phyloP scores from a whole-genome alignment of 306 rosid genomes.

The Dalbergia cultrata region DNA sequence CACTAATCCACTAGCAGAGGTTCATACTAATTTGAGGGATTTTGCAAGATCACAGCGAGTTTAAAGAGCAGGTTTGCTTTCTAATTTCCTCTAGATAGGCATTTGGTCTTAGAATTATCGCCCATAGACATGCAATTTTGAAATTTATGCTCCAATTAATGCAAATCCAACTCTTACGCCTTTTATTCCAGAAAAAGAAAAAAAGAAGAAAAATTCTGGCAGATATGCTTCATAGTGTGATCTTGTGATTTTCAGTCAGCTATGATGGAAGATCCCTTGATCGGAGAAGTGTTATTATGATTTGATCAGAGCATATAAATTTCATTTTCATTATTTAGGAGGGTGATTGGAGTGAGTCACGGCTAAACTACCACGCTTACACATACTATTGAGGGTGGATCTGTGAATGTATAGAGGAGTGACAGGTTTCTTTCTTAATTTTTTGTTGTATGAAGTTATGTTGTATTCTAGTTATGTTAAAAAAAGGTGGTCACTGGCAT shows the following conservation, averaged over 20 bases:
- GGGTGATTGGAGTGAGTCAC: constrained; percentile 31
- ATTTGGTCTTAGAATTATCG: neutral
- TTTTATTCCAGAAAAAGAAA: neutral
- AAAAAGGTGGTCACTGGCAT: constrained; percentile 7
- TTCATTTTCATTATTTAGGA: constrained; percentile 18
- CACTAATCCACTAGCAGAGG: constrained; percentile 87
- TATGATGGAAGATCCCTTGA: constrained; percentile 27
- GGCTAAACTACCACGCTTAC: constrained; percentile 36
- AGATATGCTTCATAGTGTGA: constrained; percentile 42
- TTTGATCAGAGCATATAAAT: constrained; percentile 37
- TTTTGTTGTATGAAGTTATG: constrained; percentile 4
- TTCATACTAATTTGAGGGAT: constrained; percentile 58
- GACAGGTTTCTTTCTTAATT: constrained; percentile 6
- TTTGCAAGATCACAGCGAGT: constrained; percentile 45
- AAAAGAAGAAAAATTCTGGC: neutral
- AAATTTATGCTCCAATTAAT: constrained; percentile 10
- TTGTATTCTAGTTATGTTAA: constrained; percentile 40
- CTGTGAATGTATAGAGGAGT: constrained; percentile 62
- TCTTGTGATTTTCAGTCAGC: constrained; percentile 40
- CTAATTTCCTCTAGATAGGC: constrained; percentile 22
- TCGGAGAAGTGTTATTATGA: constrained; percentile 28
- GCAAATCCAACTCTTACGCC: constrained; percentile 32
- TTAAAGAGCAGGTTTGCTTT: constrained; percentile 49
- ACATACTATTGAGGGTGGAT: constrained; percentile 45
- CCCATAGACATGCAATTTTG: neutral